Evolutionary conservation across 1,284 basidiomycete species (phyloP).

Genomic region (Moesziomyces sp.): DNA sequence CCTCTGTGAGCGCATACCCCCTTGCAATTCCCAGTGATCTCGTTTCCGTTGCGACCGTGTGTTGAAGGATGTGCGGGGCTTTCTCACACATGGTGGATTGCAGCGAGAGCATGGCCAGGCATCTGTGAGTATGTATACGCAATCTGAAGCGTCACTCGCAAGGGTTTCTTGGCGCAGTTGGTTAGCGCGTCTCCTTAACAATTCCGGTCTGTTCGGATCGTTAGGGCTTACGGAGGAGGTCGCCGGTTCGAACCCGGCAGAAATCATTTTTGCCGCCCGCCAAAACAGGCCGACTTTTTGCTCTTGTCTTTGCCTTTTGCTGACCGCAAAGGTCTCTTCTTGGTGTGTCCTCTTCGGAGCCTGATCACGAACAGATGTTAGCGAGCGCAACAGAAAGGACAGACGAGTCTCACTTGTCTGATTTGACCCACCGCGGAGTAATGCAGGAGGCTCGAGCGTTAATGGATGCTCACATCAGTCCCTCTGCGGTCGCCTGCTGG

Average conservation of each 20-base stretch:
- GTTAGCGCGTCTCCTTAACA: slow-evolving; percentile 57
- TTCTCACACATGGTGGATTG: no score
- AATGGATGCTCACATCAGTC: no score
- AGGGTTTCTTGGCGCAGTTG: slow-evolving; percentile 51
- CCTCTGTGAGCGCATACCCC: slow-evolving; percentile 9
- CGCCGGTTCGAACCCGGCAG: slow-evolving; percentile 55
- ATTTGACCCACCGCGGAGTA: no score
- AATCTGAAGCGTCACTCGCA: not conserved
- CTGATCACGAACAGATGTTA: no score
- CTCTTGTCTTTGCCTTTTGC: not conserved
- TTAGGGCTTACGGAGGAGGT: slow-evolving; percentile 52
- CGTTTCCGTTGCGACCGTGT: no score
- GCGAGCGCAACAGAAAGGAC: no score
- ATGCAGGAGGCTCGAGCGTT: no score
- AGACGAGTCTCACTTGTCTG: no score
- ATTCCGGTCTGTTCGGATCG: slow-evolving; percentile 23
- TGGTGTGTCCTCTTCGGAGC: not conserved
- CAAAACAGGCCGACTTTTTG: not conserved
- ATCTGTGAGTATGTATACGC: no score
- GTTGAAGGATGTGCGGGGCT: no score
- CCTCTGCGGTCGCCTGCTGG: no score
- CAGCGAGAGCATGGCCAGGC: no score
- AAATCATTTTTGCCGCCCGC: slow-evolving; percentile 25
- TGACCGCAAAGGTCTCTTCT: not conserved
- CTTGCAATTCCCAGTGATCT: slow-evolving; percentile 7